A percentile compares a stretch with the other conserved stretches of the same genome.
phyloP scores from a whole-genome alignment of 163 green algal genomes.

The Scenedesmus sp. region DNA sequence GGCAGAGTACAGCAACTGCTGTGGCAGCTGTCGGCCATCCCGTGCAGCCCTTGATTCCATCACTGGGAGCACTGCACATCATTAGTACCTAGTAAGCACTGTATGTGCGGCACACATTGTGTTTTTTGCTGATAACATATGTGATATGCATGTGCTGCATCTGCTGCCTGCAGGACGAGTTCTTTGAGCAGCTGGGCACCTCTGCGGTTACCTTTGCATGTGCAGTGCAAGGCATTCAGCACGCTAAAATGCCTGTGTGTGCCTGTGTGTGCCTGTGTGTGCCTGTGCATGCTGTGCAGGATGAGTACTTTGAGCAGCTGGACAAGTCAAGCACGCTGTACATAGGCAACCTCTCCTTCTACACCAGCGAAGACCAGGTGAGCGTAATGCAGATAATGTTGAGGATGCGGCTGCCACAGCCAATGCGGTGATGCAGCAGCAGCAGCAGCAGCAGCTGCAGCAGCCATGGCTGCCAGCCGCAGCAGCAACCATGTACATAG shows the following conservation, averaged over 20 bases:
- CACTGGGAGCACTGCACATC: not conserved
- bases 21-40: not conserved
- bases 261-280: not conserved
- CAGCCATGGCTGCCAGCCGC: not conserved
- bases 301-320: constrained; percentile 86
- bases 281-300: constrained; percentile 56
- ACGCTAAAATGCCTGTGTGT: not conserved
- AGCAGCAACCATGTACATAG: not conserved
- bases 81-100: not conserved
- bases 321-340: constrained; percentile 91
- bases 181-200: no score
- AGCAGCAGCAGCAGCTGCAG: not conserved
- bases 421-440: not conserved
- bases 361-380: constrained; percentile 95
- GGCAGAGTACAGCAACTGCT: not conserved
- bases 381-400: constrained; percentile 76
- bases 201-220: no score
- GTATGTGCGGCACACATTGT: not conserved
- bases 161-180: no score
- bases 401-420: constrained; percentile 5
- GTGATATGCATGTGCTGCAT: no score
- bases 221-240: no score
- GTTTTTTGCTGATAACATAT: no score
- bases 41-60: not conserved
- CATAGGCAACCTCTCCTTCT: constrained; percentile 99